Evolutionary conservation across 164 flowering plant genomes (phyloP).

Genomic region (Nelumbo lutea): DNA sequence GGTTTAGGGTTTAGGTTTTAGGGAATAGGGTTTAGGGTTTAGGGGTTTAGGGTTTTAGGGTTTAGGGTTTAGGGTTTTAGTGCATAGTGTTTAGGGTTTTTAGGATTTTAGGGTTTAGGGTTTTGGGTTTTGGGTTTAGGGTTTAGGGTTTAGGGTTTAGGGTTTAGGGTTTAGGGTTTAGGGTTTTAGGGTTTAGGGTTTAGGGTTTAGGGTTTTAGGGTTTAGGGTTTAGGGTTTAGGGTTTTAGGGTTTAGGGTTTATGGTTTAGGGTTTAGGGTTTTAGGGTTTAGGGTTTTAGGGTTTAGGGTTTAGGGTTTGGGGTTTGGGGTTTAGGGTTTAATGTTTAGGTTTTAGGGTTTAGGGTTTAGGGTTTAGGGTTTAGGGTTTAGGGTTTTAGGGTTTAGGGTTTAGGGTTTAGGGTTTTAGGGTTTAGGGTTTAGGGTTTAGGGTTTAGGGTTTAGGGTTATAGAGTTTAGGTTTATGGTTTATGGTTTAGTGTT

Average conservation of each 20-base stretch:
- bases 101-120: neutral
- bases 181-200: too few species aligned
- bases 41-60: conserved; percentile 3
- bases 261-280: conserved; percentile 2
- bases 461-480: conserved; percentile 4
- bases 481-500: neutral
- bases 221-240: neutral
- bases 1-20: too few species aligned
- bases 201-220: too few species aligned
- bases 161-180: too few species aligned
- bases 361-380: conserved; percentile 7
- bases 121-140: conserved; percentile 4
- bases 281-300: too few species aligned
- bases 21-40: neutral
- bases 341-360: conserved; percentile 1
- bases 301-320: too few species aligned
- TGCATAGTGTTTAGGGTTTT: too few species aligned
- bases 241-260: conserved; percentile 3
- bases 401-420: too few species aligned
- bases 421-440: too few species aligned
- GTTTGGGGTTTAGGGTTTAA: neutral
- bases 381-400: neutral
- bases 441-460: neutral
- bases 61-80: too few species aligned
- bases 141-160: conserved; percentile 3